Evolutionary conservation across 495 filamentous ascomycete species (phyloP), one percentile per base, ranked within the genome.

Genomic region (Lasiosphaeriaceae sp.): DNA sequence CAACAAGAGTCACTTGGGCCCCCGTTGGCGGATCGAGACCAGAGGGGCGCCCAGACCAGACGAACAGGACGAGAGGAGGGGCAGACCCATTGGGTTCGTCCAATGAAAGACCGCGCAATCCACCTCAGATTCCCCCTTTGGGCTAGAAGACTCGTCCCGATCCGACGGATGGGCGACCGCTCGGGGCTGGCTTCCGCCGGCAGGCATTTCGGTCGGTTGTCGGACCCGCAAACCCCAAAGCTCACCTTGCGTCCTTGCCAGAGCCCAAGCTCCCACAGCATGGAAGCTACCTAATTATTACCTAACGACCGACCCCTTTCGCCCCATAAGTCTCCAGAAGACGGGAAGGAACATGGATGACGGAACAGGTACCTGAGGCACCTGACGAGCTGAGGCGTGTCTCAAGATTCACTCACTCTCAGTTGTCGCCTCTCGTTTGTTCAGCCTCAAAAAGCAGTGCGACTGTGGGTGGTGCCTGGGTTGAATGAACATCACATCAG

Each of bases 171-270:
- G 19, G 7, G 45, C n/a, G 22, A 26, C 17, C 6, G 45, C 21
- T 47, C 11, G 45, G 45, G 45, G 45, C 19, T 16, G 14, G 19
- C 19, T 44, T 44, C 16, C 41, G 19, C 19, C 41, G 41, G 41
- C 41, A 44, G 41, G 41, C 41, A 44, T n/a, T n/a, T 47, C 45
- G 45, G 45, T 47, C 45, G 45, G 45, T 22, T 22, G 45, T 16
- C 41, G 4, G 41, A 44, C 19, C 20, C 22, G 45, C 45, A 47
- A n/a, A 12, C 45, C 45, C 9, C 26, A 31, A 14, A 22, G n/a
- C 20, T 22, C 45, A 17, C 11, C 45, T 22, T 47, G 45, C 3
- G 39, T 14, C 39, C 39, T n/a, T n/a, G 26, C 26, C 26, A 31
- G 26, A 43, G 16, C 4, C 14, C 39, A 43, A 43, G n/a, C n/a